Conservation (phyloP, 148 eudicot genomes). For the Chenopodium suecicum region DNA sequence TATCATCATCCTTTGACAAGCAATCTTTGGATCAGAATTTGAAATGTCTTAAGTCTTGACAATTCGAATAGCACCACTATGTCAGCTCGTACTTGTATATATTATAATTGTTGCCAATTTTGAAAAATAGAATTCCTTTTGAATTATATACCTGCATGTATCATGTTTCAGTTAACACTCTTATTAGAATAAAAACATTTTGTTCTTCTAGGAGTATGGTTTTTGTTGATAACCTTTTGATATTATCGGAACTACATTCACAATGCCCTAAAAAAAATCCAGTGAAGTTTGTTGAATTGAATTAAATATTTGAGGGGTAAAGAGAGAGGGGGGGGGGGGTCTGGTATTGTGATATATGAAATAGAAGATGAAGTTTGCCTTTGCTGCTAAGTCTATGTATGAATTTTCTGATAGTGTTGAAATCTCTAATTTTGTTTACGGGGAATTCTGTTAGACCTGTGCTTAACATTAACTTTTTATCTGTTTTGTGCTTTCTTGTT, state of each 20-base stretch:
- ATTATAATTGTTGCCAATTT: neutral
- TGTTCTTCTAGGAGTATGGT: neutral
- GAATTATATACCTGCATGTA: neutral
- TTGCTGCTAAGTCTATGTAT: neutral
- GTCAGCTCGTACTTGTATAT: neutral
- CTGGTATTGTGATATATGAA: no score
- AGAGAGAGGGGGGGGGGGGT: neutral
- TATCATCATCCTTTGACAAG: conserved; percentile 5
- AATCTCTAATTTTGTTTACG: neutral
- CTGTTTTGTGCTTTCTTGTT: conserved; percentile 7
- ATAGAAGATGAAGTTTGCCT: no score
- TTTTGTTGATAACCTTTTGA: neutral
- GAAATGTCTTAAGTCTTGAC: neutral
- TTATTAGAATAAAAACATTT: neutral
- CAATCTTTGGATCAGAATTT: neutral
- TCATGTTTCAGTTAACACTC: neutral
- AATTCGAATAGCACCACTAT: neutral
- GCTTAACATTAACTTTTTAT: neutral
- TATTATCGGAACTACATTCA: neutral
- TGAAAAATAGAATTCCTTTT: neutral
- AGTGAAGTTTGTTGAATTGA: no score
- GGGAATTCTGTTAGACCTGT: neutral
- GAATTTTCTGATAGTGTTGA: neutral
- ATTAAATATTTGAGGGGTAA: neutral
- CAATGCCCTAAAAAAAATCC: no score